Evolutionary conservation across 2,329 filamentous ascomycete species (phyloP).

Genomic region (Phialophora tarda): DNA sequence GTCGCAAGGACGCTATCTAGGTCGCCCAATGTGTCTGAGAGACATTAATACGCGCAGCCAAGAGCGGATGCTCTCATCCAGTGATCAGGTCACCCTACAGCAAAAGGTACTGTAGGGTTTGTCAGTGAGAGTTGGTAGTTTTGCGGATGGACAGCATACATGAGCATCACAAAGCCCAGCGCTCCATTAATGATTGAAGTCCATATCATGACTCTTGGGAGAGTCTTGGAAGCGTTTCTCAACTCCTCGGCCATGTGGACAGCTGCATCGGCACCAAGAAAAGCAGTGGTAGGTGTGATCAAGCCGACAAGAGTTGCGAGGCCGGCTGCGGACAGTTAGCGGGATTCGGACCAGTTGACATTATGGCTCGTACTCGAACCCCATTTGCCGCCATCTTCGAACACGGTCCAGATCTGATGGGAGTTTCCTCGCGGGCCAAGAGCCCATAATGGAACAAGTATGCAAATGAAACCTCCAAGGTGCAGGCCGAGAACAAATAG

Average conservation of each 20-base stretch:
- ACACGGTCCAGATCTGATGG: constrained; percentile 48
- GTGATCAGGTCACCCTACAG: not conserved
- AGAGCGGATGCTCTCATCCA: not conserved
- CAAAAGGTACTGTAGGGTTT: constrained; percentile 13
- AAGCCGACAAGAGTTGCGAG: constrained; percentile 19
- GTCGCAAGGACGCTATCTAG: constrained; percentile 11
- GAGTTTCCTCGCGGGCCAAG: constrained; percentile 47
- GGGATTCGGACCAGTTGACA: too few relatives aligned
- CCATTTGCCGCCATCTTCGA: constrained; percentile 47
- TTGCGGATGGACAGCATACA: constrained; percentile 2
- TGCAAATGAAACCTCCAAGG: constrained; percentile 49
- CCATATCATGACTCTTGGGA: constrained; percentile 14
- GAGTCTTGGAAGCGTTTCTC: constrained; percentile 12
- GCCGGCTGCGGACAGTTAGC: constrained; percentile 2
- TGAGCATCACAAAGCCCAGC: constrained; percentile 13
- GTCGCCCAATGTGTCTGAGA: constrained; percentile 10
- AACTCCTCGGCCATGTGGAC: constrained; percentile 15
- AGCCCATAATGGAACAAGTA: constrained; percentile 52
- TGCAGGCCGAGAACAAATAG: constrained; percentile 50
- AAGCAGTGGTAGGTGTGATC: constrained; percentile 6
- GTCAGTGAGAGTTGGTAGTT: not conserved
- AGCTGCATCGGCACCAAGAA: constrained; percentile 15
- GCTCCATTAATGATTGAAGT: constrained; percentile 8
- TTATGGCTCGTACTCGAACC: constrained; percentile 2
- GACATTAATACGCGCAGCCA: not conserved